Percentiles rank a stretch among this genome's conserved stretches.
phyloP scores from a whole-genome alignment of 129 eudicot genomes.

The Saussurea involucrata region DNA sequence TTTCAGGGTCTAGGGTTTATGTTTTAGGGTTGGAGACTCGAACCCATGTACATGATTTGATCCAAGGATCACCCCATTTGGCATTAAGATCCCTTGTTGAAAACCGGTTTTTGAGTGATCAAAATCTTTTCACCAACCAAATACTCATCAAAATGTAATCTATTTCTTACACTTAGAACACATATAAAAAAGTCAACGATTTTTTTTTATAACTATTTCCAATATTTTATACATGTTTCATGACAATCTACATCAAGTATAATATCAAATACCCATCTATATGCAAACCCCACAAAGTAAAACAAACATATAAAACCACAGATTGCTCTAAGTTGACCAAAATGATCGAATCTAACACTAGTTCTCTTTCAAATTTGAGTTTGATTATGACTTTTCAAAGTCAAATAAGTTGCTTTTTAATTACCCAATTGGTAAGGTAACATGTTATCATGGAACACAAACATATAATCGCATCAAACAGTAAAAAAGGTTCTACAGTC shows the following conservation, averaged over 20 bases:
- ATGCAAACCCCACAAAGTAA: background rate
- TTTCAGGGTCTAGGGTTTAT: background rate
- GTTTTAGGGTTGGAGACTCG: background rate
- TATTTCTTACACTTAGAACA: background rate
- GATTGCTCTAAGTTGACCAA: background rate
- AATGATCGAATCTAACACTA: background rate
- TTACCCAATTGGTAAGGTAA: background rate
- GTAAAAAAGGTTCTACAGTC: too few species aligned
- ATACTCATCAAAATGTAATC: too few species aligned
- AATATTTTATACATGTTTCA: background rate
- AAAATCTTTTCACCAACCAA: too few species aligned
- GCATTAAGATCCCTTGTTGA: background rate
- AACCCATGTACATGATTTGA: background rate
- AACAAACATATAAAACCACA: background rate
- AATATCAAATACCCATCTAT: background rate
- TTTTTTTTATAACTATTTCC: background rate
- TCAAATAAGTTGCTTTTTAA: too few species aligned
- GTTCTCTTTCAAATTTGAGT: background rate
- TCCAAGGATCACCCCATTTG: background rate
- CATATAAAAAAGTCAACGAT: background rate
- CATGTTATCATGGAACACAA: background rate
- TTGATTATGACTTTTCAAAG: background rate
- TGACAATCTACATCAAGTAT: background rate
- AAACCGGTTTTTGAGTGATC: background rate
- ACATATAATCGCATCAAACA: background rate